phyloP scores from a whole-genome alignment of 495 filamentous ascomycete genomes.

The Lasiosphaeris hirsuta region DNA sequence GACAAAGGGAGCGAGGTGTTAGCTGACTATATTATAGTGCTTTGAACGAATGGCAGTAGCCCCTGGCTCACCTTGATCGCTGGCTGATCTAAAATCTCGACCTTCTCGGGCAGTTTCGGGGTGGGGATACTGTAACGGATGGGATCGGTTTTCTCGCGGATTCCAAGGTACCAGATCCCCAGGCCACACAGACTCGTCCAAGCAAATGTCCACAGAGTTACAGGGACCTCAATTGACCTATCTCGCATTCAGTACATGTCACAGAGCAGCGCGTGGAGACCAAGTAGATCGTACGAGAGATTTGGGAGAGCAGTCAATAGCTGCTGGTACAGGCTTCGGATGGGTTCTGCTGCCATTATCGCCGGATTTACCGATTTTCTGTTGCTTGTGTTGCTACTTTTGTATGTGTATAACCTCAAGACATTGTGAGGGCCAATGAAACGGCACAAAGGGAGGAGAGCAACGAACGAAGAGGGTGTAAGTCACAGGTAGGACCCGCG shows the following conservation, averaged over 20 bases:
- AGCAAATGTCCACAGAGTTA: conserved; percentile 16
- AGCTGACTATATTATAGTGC: not conserved
- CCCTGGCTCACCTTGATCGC: conserved; percentile 43
- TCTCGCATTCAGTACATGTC: not conserved
- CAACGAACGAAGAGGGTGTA: no score
- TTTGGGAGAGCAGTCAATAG: conserved; percentile 18
- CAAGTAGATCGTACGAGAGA: conserved; percentile 3
- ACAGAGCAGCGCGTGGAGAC: not conserved
- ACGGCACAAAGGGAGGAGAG: no score
- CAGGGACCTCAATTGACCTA: conserved; percentile 14
- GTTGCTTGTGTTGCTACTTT: not conserved
- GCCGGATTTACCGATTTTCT: not conserved
- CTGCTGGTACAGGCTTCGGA: conserved; percentile 17
- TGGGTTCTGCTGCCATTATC: conserved; percentile 15
- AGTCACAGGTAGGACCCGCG: no score
- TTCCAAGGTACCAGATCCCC: conserved; percentile 26
- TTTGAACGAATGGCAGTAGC: not conserved
- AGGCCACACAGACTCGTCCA: conserved; percentile 27
- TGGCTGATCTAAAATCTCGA: conserved; percentile 61
- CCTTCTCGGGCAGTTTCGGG: conserved; percentile 43
- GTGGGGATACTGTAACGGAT: conserved; percentile 38
- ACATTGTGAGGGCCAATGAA: no score
- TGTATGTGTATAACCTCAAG: no score
- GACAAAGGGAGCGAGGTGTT: not conserved
- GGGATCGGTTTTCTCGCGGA: conserved; percentile 31